These are phyloP conservation scores for Eucalyptus marginata DNA, from an alignment of 345 rosid genomes.

Conservation along the genomic window DNA sequence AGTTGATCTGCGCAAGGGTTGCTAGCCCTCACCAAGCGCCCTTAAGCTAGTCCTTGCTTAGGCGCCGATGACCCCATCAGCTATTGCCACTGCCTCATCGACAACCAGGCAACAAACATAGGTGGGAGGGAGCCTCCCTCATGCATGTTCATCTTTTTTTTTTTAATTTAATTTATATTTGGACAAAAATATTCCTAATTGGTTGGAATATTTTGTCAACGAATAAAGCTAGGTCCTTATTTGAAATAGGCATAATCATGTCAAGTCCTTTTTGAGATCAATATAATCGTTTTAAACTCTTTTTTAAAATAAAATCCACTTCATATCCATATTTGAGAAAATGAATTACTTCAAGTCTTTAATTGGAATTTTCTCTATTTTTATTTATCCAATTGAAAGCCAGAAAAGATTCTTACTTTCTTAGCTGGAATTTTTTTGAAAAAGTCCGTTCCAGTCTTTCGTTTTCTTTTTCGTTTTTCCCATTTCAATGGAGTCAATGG, in stretches of 20 bases:
- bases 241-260: too few species aligned
- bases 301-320: too few species aligned
- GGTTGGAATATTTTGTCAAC: fast-evolving
- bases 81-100: fast-evolving
- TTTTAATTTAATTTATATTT: too few species aligned
- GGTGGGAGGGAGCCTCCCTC: too few species aligned
- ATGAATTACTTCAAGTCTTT: too few species aligned
- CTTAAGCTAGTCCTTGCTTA: too few species aligned
- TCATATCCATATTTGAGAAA: too few species aligned
- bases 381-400: neutral
- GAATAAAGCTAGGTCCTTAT: fast-evolving
- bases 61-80: fast-evolving
- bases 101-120: fast-evolving
- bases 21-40: fast-evolving
- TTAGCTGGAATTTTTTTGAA: neutral
- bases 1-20: fast-evolving
- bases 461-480: neutral
- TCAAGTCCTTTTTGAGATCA: too few species aligned
- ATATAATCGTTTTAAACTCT: fast-evolving
- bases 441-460: neutral
- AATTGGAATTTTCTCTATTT: neutral
- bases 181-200: too few species aligned
- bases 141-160: too few species aligned
- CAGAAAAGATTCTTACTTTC: neutral
- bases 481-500: neutral